Evolutionary conservation across 208 protist species (phyloP).

Genomic region (Kentomonas sorsogonicus): DNA sequence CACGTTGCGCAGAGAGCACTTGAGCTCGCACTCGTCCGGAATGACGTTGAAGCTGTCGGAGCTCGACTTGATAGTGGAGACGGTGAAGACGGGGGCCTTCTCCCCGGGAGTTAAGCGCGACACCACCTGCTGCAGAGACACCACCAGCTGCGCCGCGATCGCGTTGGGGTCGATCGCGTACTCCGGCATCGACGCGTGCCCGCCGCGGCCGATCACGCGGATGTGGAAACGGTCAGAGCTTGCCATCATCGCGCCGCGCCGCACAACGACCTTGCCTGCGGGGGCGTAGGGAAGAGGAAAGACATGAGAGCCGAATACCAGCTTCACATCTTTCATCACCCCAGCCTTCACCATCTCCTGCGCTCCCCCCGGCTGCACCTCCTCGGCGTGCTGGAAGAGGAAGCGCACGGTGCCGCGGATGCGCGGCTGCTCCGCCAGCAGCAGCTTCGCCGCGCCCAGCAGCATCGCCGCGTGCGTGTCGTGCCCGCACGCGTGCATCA

Average conservation of each 20-base stretch:
- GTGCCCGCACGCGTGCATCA: slow-evolving; percentile 62
- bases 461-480: slow-evolving; percentile 58
- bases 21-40: slow-evolving; percentile 34
- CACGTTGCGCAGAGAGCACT: slow-evolving; percentile 37
- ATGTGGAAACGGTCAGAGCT: slow-evolving; percentile 29
- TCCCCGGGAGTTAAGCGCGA: slow-evolving; percentile 34
- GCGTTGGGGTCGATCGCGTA: slow-evolving; percentile 41
- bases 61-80: slow-evolving; percentile 29
- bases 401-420: slow-evolving; percentile 65
- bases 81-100: slow-evolving; percentile 36
- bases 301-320: slow-evolving; percentile 53
- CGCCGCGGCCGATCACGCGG: slow-evolving; percentile 33
- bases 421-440: slow-evolving; percentile 36
- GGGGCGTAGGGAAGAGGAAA: neutral
- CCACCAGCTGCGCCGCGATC: slow-evolving; percentile 31
- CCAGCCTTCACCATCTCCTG: slow-evolving; percentile 39
- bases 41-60: slow-evolving; percentile 60
- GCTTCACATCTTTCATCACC: slow-evolving; percentile 37
- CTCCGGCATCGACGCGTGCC: slow-evolving; percentile 59
- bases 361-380: slow-evolving; percentile 45
- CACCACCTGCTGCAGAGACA: slow-evolving; percentile 43
- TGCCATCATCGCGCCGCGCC: slow-evolving; percentile 20
- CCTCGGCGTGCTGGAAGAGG: slow-evolving; percentile 61
- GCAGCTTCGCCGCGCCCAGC: slow-evolving; percentile 44
- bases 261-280: slow-evolving; percentile 8